Base-by-base conservation (phyloP, 805 yeast genomes). In the Candida adriatica region DNA sequence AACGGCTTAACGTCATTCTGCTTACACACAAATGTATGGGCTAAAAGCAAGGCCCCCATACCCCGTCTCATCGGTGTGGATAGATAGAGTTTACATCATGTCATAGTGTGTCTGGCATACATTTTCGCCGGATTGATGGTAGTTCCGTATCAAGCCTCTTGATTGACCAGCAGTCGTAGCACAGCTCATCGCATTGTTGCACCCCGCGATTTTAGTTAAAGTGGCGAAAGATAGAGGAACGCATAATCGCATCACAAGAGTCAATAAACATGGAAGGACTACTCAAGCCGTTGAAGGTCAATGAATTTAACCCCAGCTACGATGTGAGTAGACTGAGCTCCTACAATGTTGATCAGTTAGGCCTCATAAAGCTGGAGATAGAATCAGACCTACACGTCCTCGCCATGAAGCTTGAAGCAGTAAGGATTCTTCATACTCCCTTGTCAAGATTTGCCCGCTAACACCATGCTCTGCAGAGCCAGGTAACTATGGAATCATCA, bases 401-500 rank as follows among this genome's bases (percentile, higher is more conserved):
- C 6, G 33, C 40, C 4, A 23, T 29, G 20, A 20, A 31, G n/a
- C 60, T 83, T 16, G 40, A 37, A 22, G 18, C 25, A 10, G 43
- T 39, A 24, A 18, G 22, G 11, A 11, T 19, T 19, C 22, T 11
- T 19, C 22, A 8, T 11, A 8, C 11, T 11, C 8, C 11, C 8
- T 19, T 19, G 11, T 8, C 22, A 19, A 19, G 10, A 19, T 19
- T 8, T 19, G 22, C 11, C n/a, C 11, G 22, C 8, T 19, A 19
- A 19, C 11, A 19, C 11, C 22, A 19, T 19, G 8, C 11, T 8
- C 46, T 15, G 6, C 40, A 58, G 35, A 73, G 73, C 41, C 57
- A 63, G 9, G 75, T 65, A 4, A 77, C 71, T 42, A 76, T 85
- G 84, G 54, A 67, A 16, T 77, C 88, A 2, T 64, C 75, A 0